Percentiles rank a stretch among this genome's conserved stretches.
These are phyloP conservation scores for Cymodocea nodosa DNA, from an alignment of 116 monocot genomes.

Conservation along the genomic window DNA sequence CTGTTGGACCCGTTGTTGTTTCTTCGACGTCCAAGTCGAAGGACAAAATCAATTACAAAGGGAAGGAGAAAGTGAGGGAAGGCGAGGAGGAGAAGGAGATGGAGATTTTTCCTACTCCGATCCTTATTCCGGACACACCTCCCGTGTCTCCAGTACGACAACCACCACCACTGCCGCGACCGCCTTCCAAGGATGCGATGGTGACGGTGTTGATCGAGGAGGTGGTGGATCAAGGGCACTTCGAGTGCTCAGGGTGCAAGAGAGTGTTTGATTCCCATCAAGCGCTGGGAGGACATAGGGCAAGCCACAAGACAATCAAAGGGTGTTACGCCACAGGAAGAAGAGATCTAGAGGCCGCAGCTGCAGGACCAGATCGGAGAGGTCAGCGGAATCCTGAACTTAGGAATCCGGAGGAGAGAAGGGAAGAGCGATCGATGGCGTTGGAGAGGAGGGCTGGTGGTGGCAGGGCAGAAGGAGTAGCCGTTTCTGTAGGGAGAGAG, in stretches of 20 bases:
- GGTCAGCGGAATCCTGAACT: not conserved
- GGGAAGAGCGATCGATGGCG: no score
- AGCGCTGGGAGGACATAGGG: conserved; percentile 19
- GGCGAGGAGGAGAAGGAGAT: not conserved
- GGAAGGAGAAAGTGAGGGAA: not conserved
- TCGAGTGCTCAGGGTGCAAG: conserved; percentile 11
- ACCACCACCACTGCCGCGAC: not conserved
- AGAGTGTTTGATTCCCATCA: conserved; percentile 14
- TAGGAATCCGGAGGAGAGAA: no score
- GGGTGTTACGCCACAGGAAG: conserved; percentile 7
- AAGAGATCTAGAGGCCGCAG: not conserved
- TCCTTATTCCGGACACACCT: no score
- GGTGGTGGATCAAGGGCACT: not conserved
- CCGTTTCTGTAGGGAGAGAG: not conserved
- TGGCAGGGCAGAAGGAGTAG: not conserved
- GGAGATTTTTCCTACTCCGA: not conserved
- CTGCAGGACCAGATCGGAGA: not conserved
- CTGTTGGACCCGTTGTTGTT: not conserved
- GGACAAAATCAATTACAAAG: not conserved
- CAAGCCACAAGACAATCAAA: conserved; percentile 12
- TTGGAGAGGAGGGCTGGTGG: not conserved
- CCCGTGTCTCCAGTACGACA: not conserved
- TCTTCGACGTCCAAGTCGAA: not conserved
- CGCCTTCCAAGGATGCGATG: not conserved
- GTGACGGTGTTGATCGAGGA: not conserved